Evolutionary conservation across 805 yeast genomes (phyloP).

Genomic region (Hanseniaspora clermontiae): DNA sequence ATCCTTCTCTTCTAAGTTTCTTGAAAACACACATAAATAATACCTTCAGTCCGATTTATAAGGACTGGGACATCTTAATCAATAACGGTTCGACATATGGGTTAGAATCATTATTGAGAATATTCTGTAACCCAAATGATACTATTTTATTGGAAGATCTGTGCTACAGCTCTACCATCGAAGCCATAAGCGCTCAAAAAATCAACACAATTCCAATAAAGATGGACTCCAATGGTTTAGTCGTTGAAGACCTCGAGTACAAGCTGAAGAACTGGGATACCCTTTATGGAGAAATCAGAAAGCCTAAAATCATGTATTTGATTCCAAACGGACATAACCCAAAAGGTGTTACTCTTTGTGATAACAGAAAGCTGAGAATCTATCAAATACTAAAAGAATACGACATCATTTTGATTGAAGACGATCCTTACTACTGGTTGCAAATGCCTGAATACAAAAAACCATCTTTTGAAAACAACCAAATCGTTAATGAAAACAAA

Average conservation of each 20-base stretch:
- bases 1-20: conserved; percentile 42
- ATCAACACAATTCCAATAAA: conserved; percentile 50
- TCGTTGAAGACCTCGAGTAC: conserved; percentile 49
- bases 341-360: conserved; percentile 66
- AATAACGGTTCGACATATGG: conserved; percentile 73
- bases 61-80: conserved; percentile 55
- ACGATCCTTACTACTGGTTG: conserved; percentile 87
- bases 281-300: conserved; percentile 30
- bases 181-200: conserved; percentile 57
- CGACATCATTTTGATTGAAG: conserved; percentile 73
- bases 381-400: conserved; percentile 62
- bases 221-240: conserved; percentile 60
- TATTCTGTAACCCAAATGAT: conserved; percentile 61
- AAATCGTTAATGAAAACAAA: background rate
- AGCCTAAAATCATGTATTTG: conserved; percentile 72
- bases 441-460: conserved; percentile 63
- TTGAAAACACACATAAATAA: conserved; percentile 42
- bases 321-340: conserved; percentile 94
- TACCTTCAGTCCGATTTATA: conserved; percentile 27
- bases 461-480: conserved; percentile 19
- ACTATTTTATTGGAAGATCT: conserved; percentile 60
- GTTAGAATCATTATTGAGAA: conserved; percentile 63
- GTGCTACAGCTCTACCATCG: conserved; percentile 67
- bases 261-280: conserved; percentile 53
- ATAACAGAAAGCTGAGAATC: conserved; percentile 56